Evolutionary conservation across 2,329 filamentous ascomycete species (phyloP).

Genomic region (Trichoderma hamatum): DNA sequence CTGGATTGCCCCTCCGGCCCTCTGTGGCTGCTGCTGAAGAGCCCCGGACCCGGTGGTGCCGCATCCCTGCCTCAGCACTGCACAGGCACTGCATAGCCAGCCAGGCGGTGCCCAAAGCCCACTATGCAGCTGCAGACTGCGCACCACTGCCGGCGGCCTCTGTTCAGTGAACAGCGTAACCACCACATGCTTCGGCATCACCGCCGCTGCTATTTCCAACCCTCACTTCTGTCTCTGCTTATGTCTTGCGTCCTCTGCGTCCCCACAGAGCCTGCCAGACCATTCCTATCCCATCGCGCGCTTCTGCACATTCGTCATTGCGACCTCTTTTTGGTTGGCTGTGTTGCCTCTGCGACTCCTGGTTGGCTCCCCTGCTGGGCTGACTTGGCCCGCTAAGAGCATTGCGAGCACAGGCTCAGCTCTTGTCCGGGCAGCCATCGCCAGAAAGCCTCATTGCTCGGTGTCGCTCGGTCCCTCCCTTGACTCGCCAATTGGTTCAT

Average conservation of each 20-base stretch:
- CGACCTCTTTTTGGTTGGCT: neutral
- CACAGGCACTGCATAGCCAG: constrained; percentile 19
- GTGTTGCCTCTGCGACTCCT: constrained; percentile 15
- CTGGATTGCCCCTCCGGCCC: constrained; percentile 31
- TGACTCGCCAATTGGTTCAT: constrained; percentile 10
- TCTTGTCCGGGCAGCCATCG: too few species aligned
- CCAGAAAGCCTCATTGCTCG: constrained; percentile 6
- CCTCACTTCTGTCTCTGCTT: neutral
- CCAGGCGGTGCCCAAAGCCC: constrained; percentile 23
- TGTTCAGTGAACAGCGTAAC: neutral
- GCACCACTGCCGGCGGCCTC: constrained; percentile 20
- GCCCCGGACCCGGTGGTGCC: constrained; percentile 7
- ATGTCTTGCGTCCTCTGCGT: neutral
- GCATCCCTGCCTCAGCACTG: constrained; percentile 22
- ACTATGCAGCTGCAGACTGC: constrained; percentile 15
- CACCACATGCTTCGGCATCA: constrained; percentile 22
- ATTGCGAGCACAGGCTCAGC: constrained; percentile 4
- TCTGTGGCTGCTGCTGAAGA: constrained; percentile 20
- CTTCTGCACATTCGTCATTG: neutral
- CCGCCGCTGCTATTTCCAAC: constrained; percentile 1
- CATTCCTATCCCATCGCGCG: neutral
- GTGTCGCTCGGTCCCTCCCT: constrained; percentile 4
- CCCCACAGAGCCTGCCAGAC: too few species aligned
- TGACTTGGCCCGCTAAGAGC: constrained; percentile 20
- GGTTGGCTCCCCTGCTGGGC: constrained; percentile 13